Conservation (phyloP, 2,329 filamentous ascomycete species). For the Parafenestella ontariensis region DNA sequence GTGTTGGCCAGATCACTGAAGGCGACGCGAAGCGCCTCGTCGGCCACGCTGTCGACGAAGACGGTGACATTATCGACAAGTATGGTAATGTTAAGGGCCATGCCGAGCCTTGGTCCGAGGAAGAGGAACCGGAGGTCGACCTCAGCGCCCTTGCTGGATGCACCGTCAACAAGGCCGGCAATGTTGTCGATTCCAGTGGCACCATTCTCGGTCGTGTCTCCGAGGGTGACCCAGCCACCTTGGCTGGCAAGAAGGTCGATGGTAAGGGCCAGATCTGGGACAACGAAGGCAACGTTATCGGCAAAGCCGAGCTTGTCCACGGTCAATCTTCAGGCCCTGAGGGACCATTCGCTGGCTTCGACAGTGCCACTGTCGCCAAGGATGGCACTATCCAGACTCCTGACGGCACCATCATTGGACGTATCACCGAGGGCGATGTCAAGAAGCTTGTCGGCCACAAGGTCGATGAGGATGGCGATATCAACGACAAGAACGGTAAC, state of each 20-base stretch:
- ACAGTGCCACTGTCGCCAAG: slow-evolving; percentile 63
- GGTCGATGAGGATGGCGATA: slow-evolving; percentile 60
- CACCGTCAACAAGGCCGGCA: slow-evolving; percentile 69
- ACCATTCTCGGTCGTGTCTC: slow-evolving; percentile 64
- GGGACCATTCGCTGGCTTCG: slow-evolving; percentile 67
- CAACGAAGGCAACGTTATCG: slow-evolving; percentile 67
- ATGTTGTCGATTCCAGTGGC: slow-evolving; percentile 67
- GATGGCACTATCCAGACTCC: slow-evolving; percentile 62
- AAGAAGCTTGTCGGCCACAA: slow-evolving; percentile 60
- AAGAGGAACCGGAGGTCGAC: slow-evolving; percentile 59
- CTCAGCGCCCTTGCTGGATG: slow-evolving; percentile 67
- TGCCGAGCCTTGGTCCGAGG: slow-evolving; percentile 62
- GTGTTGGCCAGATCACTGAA: slow-evolving; percentile 73
- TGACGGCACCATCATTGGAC: slow-evolving; percentile 57
- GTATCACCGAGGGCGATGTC: slow-evolving; percentile 58
- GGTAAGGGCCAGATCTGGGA: slow-evolving; percentile 70
- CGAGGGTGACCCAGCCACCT: slow-evolving; percentile 63
- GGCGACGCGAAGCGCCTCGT: slow-evolving; percentile 76
- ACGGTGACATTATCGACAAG: slow-evolving; percentile 81
- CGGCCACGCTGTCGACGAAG: slow-evolving; percentile 78
- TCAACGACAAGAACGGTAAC: slow-evolving; percentile 62
- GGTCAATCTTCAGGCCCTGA: slow-evolving; percentile 60
- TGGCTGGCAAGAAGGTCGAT: slow-evolving; percentile 68
- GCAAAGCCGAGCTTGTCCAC: slow-evolving; percentile 63
- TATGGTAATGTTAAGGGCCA: slow-evolving; percentile 70